phyloP scores from a whole-genome alignment of 768 basidiomycete genomes.

The Podaxis mareebaensis region DNA sequence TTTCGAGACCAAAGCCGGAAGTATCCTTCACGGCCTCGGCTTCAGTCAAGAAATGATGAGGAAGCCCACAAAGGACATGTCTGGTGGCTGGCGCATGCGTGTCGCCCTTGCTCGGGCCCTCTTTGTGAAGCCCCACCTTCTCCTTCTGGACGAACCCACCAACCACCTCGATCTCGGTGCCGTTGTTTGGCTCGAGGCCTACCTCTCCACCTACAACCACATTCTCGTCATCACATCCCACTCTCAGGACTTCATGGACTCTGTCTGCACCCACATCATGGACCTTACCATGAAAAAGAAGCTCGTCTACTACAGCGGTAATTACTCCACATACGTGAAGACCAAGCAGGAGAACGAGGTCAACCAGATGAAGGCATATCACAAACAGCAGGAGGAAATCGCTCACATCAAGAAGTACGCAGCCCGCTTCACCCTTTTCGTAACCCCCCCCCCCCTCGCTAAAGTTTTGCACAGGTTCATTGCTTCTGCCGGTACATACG shows the following conservation, averaged over 20 bases:
- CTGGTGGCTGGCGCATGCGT: conserved; percentile 99
- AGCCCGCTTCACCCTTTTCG: neutral
- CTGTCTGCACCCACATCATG: conserved; percentile 97
- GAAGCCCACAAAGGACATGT: conserved; percentile 98
- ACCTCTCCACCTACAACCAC: conserved; percentile 97
- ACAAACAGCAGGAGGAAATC: conserved; percentile 98
- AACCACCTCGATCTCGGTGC: conserved; percentile 96
- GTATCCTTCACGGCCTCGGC: conserved; percentile 96
- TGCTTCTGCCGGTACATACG: conserved; percentile 99
- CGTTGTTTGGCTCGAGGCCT: conserved; percentile 98
- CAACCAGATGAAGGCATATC: conserved; percentile 99
- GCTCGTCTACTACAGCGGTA: conserved; percentile 92
- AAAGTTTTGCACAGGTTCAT: conserved; percentile 67
- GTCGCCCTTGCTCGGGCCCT: conserved; percentile 95
- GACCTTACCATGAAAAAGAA: conserved; percentile 92
- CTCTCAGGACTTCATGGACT: conserved; percentile 99
- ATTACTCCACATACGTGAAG: conserved; percentile 96
- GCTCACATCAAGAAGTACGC: conserved; percentile 94
- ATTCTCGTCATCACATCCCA: conserved; percentile 97
- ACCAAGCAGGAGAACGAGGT: conserved; percentile 97
- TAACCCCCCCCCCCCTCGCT: conserved; percentile 10
- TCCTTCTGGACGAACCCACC: conserved; percentile 91
- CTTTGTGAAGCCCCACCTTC: conserved; percentile 94
- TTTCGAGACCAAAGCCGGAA: conserved; percentile 94
- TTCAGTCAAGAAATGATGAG: conserved; percentile 92